Conservation (phyloP, 2,329 filamentous ascomycete genomes). For the Aureobasidium pullulans region DNA sequence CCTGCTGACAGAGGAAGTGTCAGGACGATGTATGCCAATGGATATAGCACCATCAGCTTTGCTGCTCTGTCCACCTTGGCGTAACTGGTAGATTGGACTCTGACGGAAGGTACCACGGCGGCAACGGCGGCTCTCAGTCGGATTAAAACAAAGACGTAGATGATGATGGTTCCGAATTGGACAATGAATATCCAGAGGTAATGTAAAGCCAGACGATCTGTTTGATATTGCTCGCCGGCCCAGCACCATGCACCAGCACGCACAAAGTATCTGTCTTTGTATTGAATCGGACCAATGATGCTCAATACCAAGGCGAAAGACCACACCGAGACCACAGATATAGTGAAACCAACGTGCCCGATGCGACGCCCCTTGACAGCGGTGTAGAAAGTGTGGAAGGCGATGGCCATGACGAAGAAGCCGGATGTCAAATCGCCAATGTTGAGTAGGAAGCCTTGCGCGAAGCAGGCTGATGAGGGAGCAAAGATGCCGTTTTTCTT, state of each 20-base stretch:
- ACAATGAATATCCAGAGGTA: conserved; percentile 58
- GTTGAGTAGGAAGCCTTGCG: conserved; percentile 61
- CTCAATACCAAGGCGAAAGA: conserved; percentile 51
- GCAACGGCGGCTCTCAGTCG: conserved; percentile 23
- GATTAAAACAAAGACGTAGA: conserved; percentile 36
- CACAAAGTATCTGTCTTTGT: conserved; percentile 45
- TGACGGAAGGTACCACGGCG: conserved; percentile 16
- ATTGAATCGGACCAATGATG: conserved; percentile 34
- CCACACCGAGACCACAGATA: conserved; percentile 47
- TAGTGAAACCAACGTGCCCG: conserved; percentile 44
- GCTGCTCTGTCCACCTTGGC: conserved; percentile 31
- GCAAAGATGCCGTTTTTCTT: conserved; percentile 47
- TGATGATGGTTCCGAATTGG: conserved; percentile 44
- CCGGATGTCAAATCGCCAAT: conserved; percentile 60
- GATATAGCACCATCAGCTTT: conserved; percentile 59
- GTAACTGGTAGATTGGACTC: conserved; percentile 10
- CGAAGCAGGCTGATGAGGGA: conserved; percentile 49
- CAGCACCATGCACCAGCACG: conserved; percentile 64
- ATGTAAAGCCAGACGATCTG: conserved; percentile 52
- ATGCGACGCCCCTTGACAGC: conserved; percentile 53
- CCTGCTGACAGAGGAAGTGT: conserved; percentile 59
- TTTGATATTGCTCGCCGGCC: conserved; percentile 50
- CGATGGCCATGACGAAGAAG: conserved; percentile 59
- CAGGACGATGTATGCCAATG: conserved; percentile 61
- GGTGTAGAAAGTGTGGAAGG: conserved; percentile 57